Conservation (phyloP, 2,329 filamentous ascomycete species). For the Claviceps citrina region DNA sequence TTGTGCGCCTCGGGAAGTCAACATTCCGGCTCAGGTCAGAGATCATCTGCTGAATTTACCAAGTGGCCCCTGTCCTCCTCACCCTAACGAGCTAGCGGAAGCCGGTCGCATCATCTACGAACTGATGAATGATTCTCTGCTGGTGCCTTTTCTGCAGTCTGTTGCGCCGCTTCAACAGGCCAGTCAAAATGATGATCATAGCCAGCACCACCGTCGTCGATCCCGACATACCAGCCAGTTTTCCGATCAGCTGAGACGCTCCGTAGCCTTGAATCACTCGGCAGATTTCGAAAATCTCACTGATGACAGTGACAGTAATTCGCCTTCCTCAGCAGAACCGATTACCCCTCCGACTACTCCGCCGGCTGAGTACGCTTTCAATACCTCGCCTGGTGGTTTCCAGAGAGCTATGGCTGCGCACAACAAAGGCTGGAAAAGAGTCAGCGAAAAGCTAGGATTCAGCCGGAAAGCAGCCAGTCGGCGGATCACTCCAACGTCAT, state of each 20-base stretch:
- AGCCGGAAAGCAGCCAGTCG: constrained; percentile 35
- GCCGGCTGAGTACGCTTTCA: constrained; percentile 42
- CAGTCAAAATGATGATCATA: constrained; percentile 20
- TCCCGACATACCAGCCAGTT: constrained; percentile 2
- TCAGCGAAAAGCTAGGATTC: constrained; percentile 45
- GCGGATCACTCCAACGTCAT: constrained; percentile 28
- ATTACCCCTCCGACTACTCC: constrained; percentile 65
- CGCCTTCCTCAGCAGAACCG: constrained; percentile 40
- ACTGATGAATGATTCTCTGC: constrained; percentile 91
- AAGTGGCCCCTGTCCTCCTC: constrained; percentile 46
- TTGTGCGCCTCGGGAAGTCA: constrained; percentile 74
- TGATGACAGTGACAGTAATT: constrained; percentile 51
- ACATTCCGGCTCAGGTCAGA: constrained; percentile 72
- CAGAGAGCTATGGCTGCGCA: constrained; percentile 39
- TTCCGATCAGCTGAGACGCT: constrained; percentile 9
- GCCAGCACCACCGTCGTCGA: constrained; percentile 18
- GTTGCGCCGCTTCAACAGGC: constrained; percentile 26
- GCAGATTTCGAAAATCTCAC: constrained; percentile 36
- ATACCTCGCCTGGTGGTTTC: constrained; percentile 35
- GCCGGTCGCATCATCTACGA: constrained; percentile 84
- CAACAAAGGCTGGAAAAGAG: constrained; percentile 48
- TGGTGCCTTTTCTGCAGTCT: constrained; percentile 78
- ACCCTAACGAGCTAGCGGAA: constrained; percentile 61
- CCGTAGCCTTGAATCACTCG: constrained; percentile 30
- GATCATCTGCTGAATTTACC: constrained; percentile 54